Percentiles rank a stretch among this genome's conserved stretches.
Conservation (phyloP, 805 yeast genomes). For the Suhomyces pyralidae region DNA sequence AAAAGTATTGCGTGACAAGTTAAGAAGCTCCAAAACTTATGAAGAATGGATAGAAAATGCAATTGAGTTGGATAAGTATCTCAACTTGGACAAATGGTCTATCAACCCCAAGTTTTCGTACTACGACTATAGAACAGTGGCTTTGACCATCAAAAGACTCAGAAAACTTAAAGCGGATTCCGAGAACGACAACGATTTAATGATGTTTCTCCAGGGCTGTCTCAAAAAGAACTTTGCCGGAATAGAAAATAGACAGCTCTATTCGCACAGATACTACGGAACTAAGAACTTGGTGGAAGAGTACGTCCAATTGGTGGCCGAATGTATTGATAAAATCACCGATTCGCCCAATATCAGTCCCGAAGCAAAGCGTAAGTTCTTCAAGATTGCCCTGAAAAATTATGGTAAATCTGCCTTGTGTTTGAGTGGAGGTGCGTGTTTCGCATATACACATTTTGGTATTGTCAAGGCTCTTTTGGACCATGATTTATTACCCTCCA, state of each 20-base stretch:
- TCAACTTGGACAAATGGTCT: conserved; percentile 66
- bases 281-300: conserved; percentile 59
- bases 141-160: conserved; percentile 45
- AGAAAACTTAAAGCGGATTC: conserved; percentile 26
- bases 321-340: conserved; percentile 44
- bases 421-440: conserved; percentile 77
- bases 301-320: conserved; percentile 52
- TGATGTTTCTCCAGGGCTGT: conserved; percentile 61
- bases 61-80: conserved; percentile 49
- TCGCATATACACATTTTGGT: conserved; percentile 76
- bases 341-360: conserved; percentile 35
- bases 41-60: conserved; percentile 65
- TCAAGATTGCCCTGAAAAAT: conserved; percentile 57
- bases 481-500: conserved; percentile 60
- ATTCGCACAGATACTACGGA: conserved; percentile 74
- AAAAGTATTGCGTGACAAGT: conserved; percentile 43
- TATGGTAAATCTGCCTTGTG: conserved; percentile 72
- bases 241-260: conserved; percentile 65
- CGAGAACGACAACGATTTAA: conserved; percentile 43
- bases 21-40: conserved; percentile 50
- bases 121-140: conserved; percentile 64
- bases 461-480: conserved; percentile 69
- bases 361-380: conserved; percentile 48
- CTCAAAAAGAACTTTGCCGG: conserved; percentile 76
- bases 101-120: conserved; percentile 57